phyloP scores from a whole-genome alignment of 768 basidiomycete genomes.

The Macrolepiota fuliginosa region DNA sequence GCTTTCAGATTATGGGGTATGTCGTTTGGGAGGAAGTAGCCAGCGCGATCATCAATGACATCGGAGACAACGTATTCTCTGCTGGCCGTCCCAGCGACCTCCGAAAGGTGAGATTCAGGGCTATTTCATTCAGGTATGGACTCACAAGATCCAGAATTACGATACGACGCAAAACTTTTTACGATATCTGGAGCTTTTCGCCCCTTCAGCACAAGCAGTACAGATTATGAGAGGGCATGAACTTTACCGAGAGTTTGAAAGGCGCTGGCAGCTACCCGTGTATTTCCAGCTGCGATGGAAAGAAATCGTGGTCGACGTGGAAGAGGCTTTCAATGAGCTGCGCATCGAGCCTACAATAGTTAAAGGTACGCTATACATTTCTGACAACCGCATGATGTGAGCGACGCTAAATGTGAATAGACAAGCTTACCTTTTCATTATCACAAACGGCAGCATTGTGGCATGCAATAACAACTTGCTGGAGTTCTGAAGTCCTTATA shows the following conservation, averaged over 20 bases:
- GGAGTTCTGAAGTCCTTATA: conserved; percentile 85
- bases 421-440: conserved; percentile 19
- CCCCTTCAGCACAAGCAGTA: conserved; percentile 72
- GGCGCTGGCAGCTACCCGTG: conserved; percentile 93
- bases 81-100: conserved; percentile 90
- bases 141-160: conserved; percentile 64
- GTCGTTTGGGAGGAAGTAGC: conserved; percentile 89
- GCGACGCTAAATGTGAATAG: conserved; percentile 12
- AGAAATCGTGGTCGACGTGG: conserved; percentile 78
- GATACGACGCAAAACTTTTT: conserved; percentile 83
- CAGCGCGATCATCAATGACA: conserved; percentile 75
- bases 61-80: conserved; percentile 84
- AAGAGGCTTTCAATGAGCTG: conserved; percentile 54
- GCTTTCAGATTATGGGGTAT: conserved; percentile 84
- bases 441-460: conserved; percentile 67
- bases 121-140: background rate
- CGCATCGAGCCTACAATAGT: conserved; percentile 38
- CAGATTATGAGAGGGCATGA: conserved; percentile 71
- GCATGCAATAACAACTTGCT: conserved; percentile 74
- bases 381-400: background rate
- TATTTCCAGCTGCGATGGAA: conserved; percentile 99
- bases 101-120: conserved; percentile 61
- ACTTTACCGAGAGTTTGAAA: conserved; percentile 68
- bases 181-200: conserved; percentile 74
- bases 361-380: conserved; percentile 33